Conservation (phyloP, 495 filamentous ascomycete genomes). For the Penicillium canescens region DNA sequence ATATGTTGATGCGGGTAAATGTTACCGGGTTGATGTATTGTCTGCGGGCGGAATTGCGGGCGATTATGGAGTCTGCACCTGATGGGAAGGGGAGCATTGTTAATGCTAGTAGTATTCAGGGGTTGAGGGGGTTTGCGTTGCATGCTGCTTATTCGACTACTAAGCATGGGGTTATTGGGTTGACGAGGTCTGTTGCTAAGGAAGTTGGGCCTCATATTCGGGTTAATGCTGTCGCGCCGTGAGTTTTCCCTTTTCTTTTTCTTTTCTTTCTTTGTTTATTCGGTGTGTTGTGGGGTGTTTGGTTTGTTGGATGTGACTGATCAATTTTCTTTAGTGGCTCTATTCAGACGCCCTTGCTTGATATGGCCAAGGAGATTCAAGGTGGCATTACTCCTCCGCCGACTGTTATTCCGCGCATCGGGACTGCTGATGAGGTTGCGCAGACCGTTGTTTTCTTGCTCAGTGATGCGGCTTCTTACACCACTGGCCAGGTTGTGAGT, state of each 20-base stretch:
- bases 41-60: constrained; percentile 52
- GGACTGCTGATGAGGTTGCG: constrained; percentile 51
- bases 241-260: constrained; percentile 19
- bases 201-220: constrained; percentile 58
- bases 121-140: constrained; percentile 48
- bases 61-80: constrained; percentile 33
- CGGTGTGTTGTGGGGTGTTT: neutral
- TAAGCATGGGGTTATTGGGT: constrained; percentile 60
- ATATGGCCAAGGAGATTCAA: constrained; percentile 28
- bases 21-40: constrained; percentile 59
- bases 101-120: constrained; percentile 57
- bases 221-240: constrained; percentile 60
- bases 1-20: constrained; percentile 55
- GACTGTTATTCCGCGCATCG: constrained; percentile 44
- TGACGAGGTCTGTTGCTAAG: constrained; percentile 58
- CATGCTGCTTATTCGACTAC: constrained; percentile 55
- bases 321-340: constrained; percentile 35
- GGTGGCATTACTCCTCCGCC: constrained; percentile 35
- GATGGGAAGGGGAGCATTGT: constrained; percentile 54
- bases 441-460: constrained; percentile 55
- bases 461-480: constrained; percentile 55
- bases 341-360: constrained; percentile 56
- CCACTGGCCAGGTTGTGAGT: constrained; percentile 46
- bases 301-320: constrained; percentile 5
- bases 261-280: neutral